These are phyloP conservation scores for Candida pseudofarinosa DNA, from an alignment of 805 yeast genomes.

Conservation along the genomic window DNA sequence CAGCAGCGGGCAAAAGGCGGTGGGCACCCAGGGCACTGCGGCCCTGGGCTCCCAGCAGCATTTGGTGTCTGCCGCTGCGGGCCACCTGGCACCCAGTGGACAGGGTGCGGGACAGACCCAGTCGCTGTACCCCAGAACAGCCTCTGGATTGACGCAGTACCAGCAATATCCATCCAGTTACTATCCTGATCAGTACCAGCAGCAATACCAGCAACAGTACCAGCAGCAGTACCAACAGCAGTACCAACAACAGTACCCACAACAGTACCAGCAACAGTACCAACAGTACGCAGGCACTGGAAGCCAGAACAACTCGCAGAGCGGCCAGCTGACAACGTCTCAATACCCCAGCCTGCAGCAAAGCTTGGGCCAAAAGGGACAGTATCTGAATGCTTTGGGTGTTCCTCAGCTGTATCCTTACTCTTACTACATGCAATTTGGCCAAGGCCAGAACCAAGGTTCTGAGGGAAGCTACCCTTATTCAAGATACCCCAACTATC, in stretches of 20 bases:
- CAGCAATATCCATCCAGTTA: slow-evolving; percentile 15
- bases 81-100: slow-evolving; percentile 18
- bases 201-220: slow-evolving; percentile 6
- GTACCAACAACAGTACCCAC: slow-evolving; percentile 1
- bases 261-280: slow-evolving; percentile 6
- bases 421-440: slow-evolving; percentile 6
- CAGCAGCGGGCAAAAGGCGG: slow-evolving; percentile 15
- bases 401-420: slow-evolving; percentile 3
- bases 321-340: slow-evolving; percentile 5
- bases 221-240: slow-evolving; percentile 5
- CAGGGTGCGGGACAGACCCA: slow-evolving; percentile 5
- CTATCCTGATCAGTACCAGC: slow-evolving; percentile 11
- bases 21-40: slow-evolving; percentile 10
- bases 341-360: slow-evolving; percentile 5
- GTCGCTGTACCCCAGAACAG: slow-evolving; percentile 3
- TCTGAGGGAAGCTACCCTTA: slow-evolving; percentile 3
- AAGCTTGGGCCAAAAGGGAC: slow-evolving; percentile 1
- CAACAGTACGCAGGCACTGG: neutral
- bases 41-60: slow-evolving; percentile 7
- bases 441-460: slow-evolving; percentile 2
- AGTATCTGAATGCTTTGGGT: slow-evolving; percentile 2
- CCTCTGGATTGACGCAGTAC: slow-evolving; percentile 8
- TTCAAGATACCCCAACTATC: slow-evolving; percentile 6
- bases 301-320: neutral
- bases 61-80: slow-evolving; percentile 3